phyloP scores from a whole-genome alignment of 306 rosid genomes.

The Argentina anserina region DNA sequence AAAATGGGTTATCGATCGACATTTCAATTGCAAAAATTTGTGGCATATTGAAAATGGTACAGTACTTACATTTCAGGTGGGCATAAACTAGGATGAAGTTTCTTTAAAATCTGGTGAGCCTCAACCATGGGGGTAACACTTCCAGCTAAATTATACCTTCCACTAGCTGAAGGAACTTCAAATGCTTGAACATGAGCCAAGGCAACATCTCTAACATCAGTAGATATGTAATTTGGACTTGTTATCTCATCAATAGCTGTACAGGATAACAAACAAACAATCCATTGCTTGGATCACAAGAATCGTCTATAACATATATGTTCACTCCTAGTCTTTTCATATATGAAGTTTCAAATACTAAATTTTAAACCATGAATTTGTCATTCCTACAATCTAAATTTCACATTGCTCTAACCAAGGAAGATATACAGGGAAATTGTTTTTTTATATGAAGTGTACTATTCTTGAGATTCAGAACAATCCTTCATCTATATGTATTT shows the following conservation, averaged over 20 bases:
- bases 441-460: constrained; percentile 19
- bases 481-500: no score
- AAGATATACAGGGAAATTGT: no score
- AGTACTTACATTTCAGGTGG: constrained; percentile 14
- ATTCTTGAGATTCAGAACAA: constrained; percentile 8
- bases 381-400: not conserved
- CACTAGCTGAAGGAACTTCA: constrained; percentile 25
- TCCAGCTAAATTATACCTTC: constrained; percentile 28
- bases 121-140: not conserved
- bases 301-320: not conserved
- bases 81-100: constrained; percentile 7
- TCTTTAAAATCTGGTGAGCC: constrained; percentile 3
- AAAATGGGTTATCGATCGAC: not conserved
- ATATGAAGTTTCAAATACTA: not conserved
- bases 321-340: no score
- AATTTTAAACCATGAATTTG: not conserved
- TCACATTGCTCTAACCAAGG: not conserved
- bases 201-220: constrained; percentile 35
- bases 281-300: constrained; percentile 1
- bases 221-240: not conserved
- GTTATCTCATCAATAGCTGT: not conserved
- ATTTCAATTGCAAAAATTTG: not conserved
- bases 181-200: constrained; percentile 26
- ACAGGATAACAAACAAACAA: not conserved
- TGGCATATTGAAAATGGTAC: not conserved